Evolutionary conservation across 2,329 filamentous ascomycete species (phyloP).

Genomic region (Aspergillus pseudoviridinutans): DNA sequence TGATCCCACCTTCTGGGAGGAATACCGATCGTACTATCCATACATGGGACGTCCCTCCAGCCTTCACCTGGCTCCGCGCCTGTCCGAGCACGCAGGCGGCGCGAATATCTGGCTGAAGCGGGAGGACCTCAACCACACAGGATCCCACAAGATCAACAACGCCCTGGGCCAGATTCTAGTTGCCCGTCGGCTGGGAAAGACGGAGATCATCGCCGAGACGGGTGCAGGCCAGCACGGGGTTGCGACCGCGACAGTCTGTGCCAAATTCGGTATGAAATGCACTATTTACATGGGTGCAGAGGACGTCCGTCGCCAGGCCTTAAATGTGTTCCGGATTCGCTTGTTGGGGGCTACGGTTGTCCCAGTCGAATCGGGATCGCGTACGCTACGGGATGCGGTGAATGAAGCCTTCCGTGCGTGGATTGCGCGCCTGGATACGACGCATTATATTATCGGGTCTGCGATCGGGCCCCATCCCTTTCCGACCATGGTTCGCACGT

Average conservation of each 20-base stretch:
- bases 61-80: constrained; percentile 75
- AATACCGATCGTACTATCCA: constrained; percentile 85
- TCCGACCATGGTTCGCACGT: constrained; percentile 93
- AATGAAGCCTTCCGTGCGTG: constrained; percentile 90
- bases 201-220: constrained; percentile 92
- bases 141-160: constrained; percentile 98
- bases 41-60: constrained; percentile 92
- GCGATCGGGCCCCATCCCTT: constrained; percentile 95
- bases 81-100: constrained; percentile 81
- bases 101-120: constrained; percentile 97
- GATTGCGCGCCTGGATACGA: constrained; percentile 83
- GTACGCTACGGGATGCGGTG: constrained; percentile 75
- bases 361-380: constrained; percentile 78
- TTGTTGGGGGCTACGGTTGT: constrained; percentile 86
- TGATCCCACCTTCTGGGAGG: constrained; percentile 89
- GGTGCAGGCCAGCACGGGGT: constrained; percentile 95
- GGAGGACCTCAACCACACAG: constrained; percentile 94
- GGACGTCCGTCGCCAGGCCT: constrained; percentile 84
- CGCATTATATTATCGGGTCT: constrained; percentile 94
- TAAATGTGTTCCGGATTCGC: constrained; percentile 96
- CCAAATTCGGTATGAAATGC: constrained; percentile 95
- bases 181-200: constrained; percentile 85
- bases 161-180: constrained; percentile 87
- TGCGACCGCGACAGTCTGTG: constrained; percentile 90
- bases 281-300: constrained; percentile 97